Evolutionary conservation across 2,329 filamentous ascomycete species (phyloP), one percentile per base, ranked within the genome.

Genomic region (Apiospora sp.): DNA sequence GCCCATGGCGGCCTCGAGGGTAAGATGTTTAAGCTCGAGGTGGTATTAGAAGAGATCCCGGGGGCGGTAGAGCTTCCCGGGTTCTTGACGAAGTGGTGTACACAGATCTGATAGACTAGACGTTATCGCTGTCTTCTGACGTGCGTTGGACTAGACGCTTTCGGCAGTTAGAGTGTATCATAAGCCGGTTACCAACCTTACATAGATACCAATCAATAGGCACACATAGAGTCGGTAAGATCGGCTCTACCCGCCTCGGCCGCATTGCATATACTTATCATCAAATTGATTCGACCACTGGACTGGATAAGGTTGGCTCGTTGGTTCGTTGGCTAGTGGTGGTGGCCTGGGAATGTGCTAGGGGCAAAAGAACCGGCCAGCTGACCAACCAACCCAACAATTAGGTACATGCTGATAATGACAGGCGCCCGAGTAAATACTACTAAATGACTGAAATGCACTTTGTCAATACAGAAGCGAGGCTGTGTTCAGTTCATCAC

Each of bases 21-120:
- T 72, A 89, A 89, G 80, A 92, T 93, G 91, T 92, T 92, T 85
- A 91, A 91, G 82, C 89, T 93, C 46, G 94, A 96, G 81, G 90
- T 96, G 43, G 89, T 88, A 68, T 84, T 96, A 72, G 93, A 95
- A 81, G 94, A 97, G 86, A 93, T 96, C 77, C 90, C 91, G 1
- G 83, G 86, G 34, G 89, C 86, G 19, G 89, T 90, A 70, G 89
- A 88, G 79, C 80, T 92, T 69, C 87, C 86, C 72, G 83, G 84
- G 4, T 88, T 91, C 37, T 83, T 94, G 85, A 87, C 87, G 48
- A 91, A 89, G 79, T 96, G 94, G 94, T 96, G 94, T 84, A 88
- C 86, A 80, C 92, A 94, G 84, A 92, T 95, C 74, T 91, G 76
- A 75, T 37, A n/a, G 37, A 41, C 3, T 22, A 34, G 46, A 49